Conservation (phyloP, 2,329 filamentous ascomycete genomes). For the Colletotrichum sp. region DNA sequence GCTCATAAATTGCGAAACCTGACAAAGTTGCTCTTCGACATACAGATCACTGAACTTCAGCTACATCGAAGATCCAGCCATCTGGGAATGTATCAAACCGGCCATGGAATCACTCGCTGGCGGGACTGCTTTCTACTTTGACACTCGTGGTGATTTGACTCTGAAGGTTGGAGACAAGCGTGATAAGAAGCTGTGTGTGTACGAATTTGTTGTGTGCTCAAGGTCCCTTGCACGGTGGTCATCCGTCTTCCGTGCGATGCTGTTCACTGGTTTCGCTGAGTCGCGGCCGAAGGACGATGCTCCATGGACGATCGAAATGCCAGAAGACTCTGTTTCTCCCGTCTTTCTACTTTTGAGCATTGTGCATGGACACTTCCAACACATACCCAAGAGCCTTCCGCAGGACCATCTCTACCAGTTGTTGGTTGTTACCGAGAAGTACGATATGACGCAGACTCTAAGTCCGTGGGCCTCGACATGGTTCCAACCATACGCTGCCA, state of each 20-base stretch:
- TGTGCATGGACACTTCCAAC: neutral
- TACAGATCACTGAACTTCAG: neutral
- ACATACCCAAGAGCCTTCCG: neutral
- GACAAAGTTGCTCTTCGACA: neutral
- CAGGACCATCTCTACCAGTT: neutral
- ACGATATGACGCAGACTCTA: neutral
- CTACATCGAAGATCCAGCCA: neutral
- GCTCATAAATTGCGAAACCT: neutral
- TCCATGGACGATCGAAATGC: neutral
- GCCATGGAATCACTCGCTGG: neutral
- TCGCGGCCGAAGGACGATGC: neutral
- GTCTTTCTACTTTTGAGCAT: neutral
- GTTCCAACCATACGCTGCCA: neutral
- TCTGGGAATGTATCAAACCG: neutral
- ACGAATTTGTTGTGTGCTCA: neutral
- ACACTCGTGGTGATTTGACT: neutral
- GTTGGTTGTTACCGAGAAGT: neutral
- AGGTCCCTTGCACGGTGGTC: neutral
- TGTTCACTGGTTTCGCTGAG: neutral
- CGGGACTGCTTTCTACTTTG: neutral
- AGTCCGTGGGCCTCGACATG: neutral
- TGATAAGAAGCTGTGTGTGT: rapidly evolving
- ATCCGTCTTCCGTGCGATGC: neutral
- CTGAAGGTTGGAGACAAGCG: neutral
- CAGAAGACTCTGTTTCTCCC: neutral